phyloP scores from a whole-genome alignment of 495 filamentous ascomycete species.

The Aspergillus cavernicola region DNA sequence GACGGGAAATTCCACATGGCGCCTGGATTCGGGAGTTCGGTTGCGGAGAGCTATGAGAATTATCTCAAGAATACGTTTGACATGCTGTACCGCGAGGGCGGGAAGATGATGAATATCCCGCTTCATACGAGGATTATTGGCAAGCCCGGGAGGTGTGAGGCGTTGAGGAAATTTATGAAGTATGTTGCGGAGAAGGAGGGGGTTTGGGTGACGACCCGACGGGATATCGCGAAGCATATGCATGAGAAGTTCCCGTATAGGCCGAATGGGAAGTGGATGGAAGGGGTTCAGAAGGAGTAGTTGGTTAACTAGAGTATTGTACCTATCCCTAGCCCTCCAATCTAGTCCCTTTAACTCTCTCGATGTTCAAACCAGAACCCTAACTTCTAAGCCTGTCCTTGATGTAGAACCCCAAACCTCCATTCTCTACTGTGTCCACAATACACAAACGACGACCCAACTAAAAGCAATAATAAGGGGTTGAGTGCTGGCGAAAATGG shows the following conservation, averaged over 20 bases:
- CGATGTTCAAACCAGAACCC: too few species aligned
- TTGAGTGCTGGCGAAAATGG: too few species aligned
- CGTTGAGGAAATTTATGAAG: constrained; percentile 42
- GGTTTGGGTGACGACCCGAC: constrained; percentile 46
- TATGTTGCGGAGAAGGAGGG: constrained; percentile 37
- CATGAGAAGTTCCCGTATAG: constrained; percentile 38
- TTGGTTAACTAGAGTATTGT: too few species aligned
- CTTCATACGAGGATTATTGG: constrained; percentile 22
- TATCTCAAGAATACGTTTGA: constrained; percentile 13
- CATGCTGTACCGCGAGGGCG: constrained; percentile 8
- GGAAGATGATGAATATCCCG: constrained; percentile 9
- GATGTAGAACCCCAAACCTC: too few species aligned
- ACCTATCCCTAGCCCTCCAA: too few species aligned
- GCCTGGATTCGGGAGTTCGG: not conserved
- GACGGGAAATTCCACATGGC: constrained; percentile 10
- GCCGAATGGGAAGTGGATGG: constrained; percentile 8
- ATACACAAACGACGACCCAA: too few species aligned
- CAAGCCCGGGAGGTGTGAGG: constrained; percentile 37
- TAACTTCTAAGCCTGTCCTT: too few species aligned
- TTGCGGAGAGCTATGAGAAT: constrained; percentile 5
- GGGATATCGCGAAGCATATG: constrained; percentile 41
- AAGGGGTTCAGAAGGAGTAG: not conserved
- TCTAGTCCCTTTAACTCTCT: too few species aligned
- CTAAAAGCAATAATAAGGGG: too few species aligned
- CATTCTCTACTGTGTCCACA: too few species aligned